Conservation (phyloP, 78 protist genomes). For the Speleostelium caveatum region DNA sequence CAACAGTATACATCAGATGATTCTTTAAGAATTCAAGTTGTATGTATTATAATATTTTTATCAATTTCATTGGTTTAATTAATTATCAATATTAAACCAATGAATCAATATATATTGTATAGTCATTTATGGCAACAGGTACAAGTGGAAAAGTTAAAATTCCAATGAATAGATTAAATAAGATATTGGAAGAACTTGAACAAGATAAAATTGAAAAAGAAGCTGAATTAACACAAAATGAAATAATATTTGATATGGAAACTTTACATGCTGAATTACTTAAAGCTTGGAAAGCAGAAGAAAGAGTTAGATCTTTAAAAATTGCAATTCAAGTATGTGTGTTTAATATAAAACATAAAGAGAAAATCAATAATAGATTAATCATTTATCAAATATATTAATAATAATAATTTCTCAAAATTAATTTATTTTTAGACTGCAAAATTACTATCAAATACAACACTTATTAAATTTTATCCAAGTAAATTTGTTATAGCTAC, state of each 20-base stretch:
- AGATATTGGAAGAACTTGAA: slow-evolving; percentile 71
- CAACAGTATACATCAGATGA: slow-evolving; percentile 81
- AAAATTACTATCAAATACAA: slow-evolving; percentile 82
- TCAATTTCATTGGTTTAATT: neutral
- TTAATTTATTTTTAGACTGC: slow-evolving; percentile 62
- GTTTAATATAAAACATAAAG: too few species aligned
- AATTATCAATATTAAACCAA: neutral
- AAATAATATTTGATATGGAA: slow-evolving; percentile 84
- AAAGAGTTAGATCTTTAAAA: slow-evolving; percentile 90
- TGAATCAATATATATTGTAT: neutral
- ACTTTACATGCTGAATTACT: slow-evolving; percentile 80
- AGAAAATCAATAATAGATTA: too few species aligned
- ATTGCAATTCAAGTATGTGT: slow-evolving; percentile 88
- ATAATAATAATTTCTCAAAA: too few species aligned
- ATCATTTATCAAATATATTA: neutral
- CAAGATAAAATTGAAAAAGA: slow-evolving; percentile 63
- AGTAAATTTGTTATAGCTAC: slow-evolving; percentile 92
- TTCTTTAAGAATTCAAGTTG: slow-evolving; percentile 45
- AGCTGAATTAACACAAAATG: slow-evolving; percentile 68
- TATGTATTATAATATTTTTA: neutral
- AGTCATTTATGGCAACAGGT: slow-evolving; percentile 48
- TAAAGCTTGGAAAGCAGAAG: slow-evolving; percentile 86
- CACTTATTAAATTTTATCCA: slow-evolving; percentile 91
- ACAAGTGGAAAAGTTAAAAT: slow-evolving; percentile 63
- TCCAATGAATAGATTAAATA: slow-evolving; percentile 65